Conservation (phyloP, 139 green algal species). For the Diplosphaera chodatii region DNA sequence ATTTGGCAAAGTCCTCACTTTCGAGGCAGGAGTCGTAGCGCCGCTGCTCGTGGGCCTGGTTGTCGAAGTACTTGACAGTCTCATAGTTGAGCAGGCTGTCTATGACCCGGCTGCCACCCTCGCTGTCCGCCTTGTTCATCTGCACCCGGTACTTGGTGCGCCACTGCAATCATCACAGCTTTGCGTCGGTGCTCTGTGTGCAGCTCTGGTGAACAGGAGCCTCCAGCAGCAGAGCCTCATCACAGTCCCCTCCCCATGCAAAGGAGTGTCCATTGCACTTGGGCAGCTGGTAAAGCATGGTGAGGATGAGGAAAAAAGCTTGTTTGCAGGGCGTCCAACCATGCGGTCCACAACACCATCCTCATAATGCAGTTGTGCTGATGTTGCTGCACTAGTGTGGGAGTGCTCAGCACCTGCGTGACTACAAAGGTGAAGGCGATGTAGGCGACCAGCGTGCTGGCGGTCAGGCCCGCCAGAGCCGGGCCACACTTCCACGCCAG, state of each 20-base stretch:
- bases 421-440: constrained; percentile 82
- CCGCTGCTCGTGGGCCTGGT: constrained; percentile 75
- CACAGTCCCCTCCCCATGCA: too few species aligned
- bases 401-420: constrained; percentile 40
- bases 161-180: constrained; percentile 59
- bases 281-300: too few species aligned
- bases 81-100: constrained; percentile 98
- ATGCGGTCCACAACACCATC: too few species aligned
- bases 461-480: constrained; percentile 76
- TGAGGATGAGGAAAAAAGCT: too few species aligned
- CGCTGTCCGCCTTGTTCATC: constrained; percentile 81
- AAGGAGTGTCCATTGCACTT: too few species aligned
- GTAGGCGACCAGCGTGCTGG: constrained; percentile 80
- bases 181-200: too few species aligned
- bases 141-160: constrained; percentile 75
- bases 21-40: constrained; percentile 80
- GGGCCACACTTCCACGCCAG: constrained; percentile 85
- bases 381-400: too few species aligned
- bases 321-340: too few species aligned
- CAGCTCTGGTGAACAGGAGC: too few species aligned
- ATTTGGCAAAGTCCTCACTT: too few species aligned
- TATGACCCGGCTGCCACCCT: constrained; percentile 57
- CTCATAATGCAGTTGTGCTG: too few species aligned
- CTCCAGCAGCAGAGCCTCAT: too few species aligned
- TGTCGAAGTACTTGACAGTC: constrained; percentile 90